Base-by-base conservation (phyloP, 345 rosid species). In the Dipteronia dyeriana region DNA sequence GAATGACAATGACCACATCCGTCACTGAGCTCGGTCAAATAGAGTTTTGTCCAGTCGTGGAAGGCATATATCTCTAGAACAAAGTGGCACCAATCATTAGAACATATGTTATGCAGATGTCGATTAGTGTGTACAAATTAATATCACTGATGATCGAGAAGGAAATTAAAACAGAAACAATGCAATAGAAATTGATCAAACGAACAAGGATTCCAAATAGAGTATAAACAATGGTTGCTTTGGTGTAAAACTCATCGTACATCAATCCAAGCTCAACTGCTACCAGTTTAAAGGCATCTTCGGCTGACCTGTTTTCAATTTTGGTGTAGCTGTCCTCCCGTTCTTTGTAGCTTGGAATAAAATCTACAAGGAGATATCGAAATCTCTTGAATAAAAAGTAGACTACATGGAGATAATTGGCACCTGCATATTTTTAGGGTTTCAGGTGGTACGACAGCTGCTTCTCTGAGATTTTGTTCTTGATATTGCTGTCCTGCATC, bases 361-460 rank as follows among this genome's bases (percentile, higher is more conserved):
- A 80, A 60, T 80, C 82, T 75, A 73, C 75, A 47, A 76, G 78
- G 3, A 81, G 81, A 56, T 76, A 82, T 38, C 38, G 68, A 68
- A 72, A 66, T 51, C 74, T 85, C 19, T 78, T 68, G 72, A 63
- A 85, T 63, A 79, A 75, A 75, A 76, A 71, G 14, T 77, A 80
- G 56, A 84, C 82, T 1, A 78, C 74, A 23, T 78, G 75, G 45
- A 82, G 31, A 20, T 65, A 65, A 54, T 73, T 51, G 12, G 74
- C 76, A 1, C 70, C 13, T 3, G n/a, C n/a, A n/a, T n/a, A 0
- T 47, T 7, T 9, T 43, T 43, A 43, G 0, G 9, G 9, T 43
- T 47, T 47, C 53, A 10, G 2, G 3, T 10, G 13, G 13, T 47
- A 7, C 5, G 9, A 43, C 49, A 1, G 53, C 11, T 3, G 14